These are phyloP conservation scores for Flaveria robusta DNA, from an alignment of 129 eudicot species.

Conservation along the genomic window DNA sequence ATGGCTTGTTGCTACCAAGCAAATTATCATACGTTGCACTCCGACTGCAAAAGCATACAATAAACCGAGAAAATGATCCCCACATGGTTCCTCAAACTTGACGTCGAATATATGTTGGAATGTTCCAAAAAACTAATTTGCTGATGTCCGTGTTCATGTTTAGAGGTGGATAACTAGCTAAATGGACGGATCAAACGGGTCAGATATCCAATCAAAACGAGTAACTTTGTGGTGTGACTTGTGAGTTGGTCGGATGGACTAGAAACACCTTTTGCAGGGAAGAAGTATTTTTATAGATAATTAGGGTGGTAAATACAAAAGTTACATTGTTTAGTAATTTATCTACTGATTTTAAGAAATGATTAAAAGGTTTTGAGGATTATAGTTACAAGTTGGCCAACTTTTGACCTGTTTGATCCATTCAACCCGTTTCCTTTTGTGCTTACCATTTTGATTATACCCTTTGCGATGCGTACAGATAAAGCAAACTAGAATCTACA, in stretches of 20 bases:
- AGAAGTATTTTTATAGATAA: neutral
- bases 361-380: neutral
- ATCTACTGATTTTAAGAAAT: neutral
- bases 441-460: neutral
- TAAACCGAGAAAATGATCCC: neutral
- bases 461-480: neutral
- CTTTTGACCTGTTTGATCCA: neutral
- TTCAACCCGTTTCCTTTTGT: neutral
- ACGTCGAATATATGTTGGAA: neutral
- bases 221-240: neutral
- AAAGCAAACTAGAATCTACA: neutral
- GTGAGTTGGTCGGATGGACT: neutral
- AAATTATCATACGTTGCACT: conserved; percentile 61
- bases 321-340: neutral
- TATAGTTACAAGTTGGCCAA: neutral
- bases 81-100: neutral
- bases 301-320: neutral
- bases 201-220: neutral
- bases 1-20: conserved; percentile 71
- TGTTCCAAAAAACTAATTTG: neutral
- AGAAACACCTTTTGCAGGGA: neutral
- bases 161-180: neutral
- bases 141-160: neutral
- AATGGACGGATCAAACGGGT: neutral
- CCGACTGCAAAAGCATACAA: conserved; percentile 51